Evolutionary conservation across 805 yeast genomes (phyloP).

Genomic region (Komagataella kurtzmanii): DNA sequence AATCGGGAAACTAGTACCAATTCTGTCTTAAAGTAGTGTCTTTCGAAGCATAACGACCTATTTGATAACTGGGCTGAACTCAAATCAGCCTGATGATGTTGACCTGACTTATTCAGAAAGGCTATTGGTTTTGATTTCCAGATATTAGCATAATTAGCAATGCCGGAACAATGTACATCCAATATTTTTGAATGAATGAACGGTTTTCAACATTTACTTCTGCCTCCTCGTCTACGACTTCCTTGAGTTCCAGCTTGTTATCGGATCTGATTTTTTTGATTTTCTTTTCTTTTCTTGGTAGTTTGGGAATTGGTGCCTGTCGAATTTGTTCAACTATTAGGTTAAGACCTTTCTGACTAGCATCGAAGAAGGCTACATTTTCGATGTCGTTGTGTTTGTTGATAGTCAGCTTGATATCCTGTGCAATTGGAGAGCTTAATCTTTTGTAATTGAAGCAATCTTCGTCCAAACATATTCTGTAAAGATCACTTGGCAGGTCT

Average conservation of each 20-base stretch:
- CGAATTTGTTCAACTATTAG: neutral
- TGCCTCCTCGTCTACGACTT: constrained; percentile 1
- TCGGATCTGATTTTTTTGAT: neutral
- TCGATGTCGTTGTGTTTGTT: neutral
- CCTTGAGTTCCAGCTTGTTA: constrained; percentile 3
- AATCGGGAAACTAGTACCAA: no score
- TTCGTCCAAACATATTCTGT: neutral
- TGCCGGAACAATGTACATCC: constrained; percentile 48
- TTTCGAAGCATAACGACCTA: no score
- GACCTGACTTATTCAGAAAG: neutral
- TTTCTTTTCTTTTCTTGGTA: constrained; percentile 8
- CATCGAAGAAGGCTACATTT: neutral
- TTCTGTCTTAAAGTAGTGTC: no score
- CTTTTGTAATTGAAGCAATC: neutral
- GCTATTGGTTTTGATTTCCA: neutral
- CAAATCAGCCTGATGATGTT: no score
- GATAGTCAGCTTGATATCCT: neutral
- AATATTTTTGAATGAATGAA: constrained; percentile 45
- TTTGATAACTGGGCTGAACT: no score
- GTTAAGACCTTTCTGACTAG: neutral
- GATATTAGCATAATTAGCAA: constrained; percentile 22
- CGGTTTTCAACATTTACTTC: constrained; percentile 9
- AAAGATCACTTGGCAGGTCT: neutral
- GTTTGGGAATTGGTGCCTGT: constrained; percentile 1
- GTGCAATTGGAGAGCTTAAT: neutral